These are phyloP conservation scores for Marchantia paleacea DNA, from an alignment of 225 moss, liverwort and hornwort genomes.

Conservation along the genomic window DNA sequence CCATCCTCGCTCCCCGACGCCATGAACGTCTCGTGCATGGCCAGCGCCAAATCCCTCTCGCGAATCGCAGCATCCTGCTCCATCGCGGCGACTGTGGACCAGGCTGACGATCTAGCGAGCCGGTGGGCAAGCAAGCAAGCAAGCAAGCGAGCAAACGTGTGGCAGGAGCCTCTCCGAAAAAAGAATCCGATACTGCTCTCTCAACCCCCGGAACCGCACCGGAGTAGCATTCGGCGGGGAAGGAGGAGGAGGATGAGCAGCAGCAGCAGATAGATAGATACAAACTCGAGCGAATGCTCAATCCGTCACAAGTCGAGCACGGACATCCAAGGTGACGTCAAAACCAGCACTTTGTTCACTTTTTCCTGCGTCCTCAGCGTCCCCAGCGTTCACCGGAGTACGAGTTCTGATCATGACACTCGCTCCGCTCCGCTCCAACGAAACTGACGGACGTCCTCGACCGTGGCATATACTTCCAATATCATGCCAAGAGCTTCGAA, in stretches of 20 bases:
- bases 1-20: conserved; percentile 43
- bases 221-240: neutral
- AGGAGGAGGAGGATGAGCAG: neutral
- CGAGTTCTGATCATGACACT: too few relatives aligned
- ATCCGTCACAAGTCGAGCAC: neutral
- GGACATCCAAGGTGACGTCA: neutral
- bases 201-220: neutral
- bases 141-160: neutral
- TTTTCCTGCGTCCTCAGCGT: too few relatives aligned
- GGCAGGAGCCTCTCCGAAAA: neutral
- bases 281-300: neutral
- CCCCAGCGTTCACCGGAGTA: neutral
- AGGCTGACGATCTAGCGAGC: neutral
- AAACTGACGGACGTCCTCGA: neutral
- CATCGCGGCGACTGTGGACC: neutral
- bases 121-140: neutral
- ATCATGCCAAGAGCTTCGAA: neutral
- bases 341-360: neutral
- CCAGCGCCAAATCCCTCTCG: conserved; percentile 43
- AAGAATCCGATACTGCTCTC: neutral
- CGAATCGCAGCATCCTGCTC: conserved; percentile 21
- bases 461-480: neutral
- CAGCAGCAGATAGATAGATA: neutral
- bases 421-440: neutral
- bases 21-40: conserved; percentile 48